Conservation (phyloP, 2,329 filamentous ascomycete genomes). For the Coniochaeta sp. region DNA sequence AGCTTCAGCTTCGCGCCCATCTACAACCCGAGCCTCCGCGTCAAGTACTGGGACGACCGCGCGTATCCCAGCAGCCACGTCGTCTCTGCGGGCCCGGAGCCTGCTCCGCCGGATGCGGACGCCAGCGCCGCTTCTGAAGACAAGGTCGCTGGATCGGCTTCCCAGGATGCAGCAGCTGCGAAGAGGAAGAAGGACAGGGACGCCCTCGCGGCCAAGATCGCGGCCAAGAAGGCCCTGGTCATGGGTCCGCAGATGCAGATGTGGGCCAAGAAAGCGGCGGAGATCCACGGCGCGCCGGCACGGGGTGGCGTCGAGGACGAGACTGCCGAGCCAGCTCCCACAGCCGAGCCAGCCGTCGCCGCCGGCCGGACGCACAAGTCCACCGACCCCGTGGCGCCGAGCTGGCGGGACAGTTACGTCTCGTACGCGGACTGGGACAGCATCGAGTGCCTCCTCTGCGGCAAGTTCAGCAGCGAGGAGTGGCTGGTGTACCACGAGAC, state of each 20-base stretch:
- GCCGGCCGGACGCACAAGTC: background rate
- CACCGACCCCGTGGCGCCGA: constrained; percentile 15
- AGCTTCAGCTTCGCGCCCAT: constrained; percentile 63
- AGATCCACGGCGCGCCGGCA: constrained; percentile 49
- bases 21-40: constrained; percentile 57
- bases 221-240: constrained; percentile 31
- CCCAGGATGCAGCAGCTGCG: constrained; percentile 1
- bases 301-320: constrained; percentile 15
- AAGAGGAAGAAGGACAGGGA: constrained; percentile 54
- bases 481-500: constrained; percentile 44
- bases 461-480: constrained; percentile 20
- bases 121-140: constrained; percentile 20
- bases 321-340: background rate
- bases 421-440: constrained; percentile 52
- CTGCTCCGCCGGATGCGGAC: constrained; percentile 21
- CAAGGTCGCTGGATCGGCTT: constrained; percentile 17
- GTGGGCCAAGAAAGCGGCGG: constrained; percentile 64
- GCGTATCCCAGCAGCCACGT: constrained; percentile 62
- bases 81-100: constrained; percentile 44
- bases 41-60: constrained; percentile 71
- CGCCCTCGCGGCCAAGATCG: constrained; percentile 18
- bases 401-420: constrained; percentile 31
- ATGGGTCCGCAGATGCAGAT: constrained; percentile 61
- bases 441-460: constrained; percentile 49
- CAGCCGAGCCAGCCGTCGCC: background rate